phyloP scores from a whole-genome alignment of 305 asterid genomes.

The Ilex paraguariensis region DNA sequence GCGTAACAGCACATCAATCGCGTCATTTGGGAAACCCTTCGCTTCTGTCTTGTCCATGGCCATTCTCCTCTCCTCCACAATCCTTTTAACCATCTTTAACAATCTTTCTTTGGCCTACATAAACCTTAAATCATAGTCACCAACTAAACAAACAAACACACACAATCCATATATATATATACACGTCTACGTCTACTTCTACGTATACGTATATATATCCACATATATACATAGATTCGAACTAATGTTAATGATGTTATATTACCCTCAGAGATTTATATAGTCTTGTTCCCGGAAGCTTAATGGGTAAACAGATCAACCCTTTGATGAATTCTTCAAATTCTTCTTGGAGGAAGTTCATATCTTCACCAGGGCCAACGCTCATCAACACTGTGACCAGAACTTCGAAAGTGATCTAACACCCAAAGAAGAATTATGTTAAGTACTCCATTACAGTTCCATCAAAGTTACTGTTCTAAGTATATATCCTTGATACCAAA shows the following conservation, averaged over 20 bases:
- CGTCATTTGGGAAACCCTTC: constrained; percentile 35
- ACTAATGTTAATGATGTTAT: too few species aligned
- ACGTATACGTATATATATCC: too few species aligned
- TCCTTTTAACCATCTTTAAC: constrained; percentile 46
- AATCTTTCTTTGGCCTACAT: constrained; percentile 70
- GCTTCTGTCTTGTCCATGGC: constrained; percentile 25
- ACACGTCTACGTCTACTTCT: too few species aligned
- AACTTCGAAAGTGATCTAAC: constrained; percentile 83
- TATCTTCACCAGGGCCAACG: constrained; percentile 69
- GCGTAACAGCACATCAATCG: constrained; percentile 60
- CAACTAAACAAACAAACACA: neutral
- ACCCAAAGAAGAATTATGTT: neutral
- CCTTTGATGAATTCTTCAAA: constrained; percentile 87
- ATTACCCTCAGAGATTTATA: constrained; percentile 80
- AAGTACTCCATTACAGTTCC: too few species aligned
- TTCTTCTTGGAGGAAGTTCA: constrained; percentile 60
- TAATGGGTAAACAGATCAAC: constrained; percentile 79
- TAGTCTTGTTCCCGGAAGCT: constrained; percentile 81
- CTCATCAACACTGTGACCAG: constrained; percentile 68
- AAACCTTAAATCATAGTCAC: constrained; percentile 6
- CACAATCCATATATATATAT: neutral
- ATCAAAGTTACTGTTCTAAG: neutral
- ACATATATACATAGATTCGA: too few species aligned
- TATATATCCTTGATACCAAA: neutral
- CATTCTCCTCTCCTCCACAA: constrained; percentile 45